These are phyloP conservation scores for Begonia masoniana DNA, from an alignment of 306 rosid species.

Conservation along the genomic window DNA sequence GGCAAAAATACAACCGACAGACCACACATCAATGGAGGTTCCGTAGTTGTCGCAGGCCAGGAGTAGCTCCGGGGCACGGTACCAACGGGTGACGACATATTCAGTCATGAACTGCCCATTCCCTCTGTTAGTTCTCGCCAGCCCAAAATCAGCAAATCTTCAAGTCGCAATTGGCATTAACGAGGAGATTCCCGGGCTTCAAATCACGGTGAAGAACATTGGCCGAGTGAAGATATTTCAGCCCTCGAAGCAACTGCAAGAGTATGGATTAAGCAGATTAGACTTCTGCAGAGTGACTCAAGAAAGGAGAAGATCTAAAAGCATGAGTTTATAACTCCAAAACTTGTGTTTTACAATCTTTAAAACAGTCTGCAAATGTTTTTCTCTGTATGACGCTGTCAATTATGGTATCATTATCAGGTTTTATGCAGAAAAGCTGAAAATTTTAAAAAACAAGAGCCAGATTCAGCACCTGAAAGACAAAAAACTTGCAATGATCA, in stretches of 20 bases:
- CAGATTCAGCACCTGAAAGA: slow-evolving; percentile 46
- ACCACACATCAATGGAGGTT: no score
- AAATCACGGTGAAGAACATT: slow-evolving; percentile 41
- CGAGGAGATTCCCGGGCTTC: slow-evolving; percentile 79
- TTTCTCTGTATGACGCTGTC: no score
- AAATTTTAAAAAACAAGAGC: no score
- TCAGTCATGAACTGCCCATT: slow-evolving; percentile 41
- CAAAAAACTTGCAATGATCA: slow-evolving; percentile 62
- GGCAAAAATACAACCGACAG: no score
- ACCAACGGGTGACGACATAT: slow-evolving; percentile 80
- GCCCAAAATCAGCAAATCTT: slow-evolving; percentile 53
- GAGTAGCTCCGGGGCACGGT: slow-evolving; percentile 79
- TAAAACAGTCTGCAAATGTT: no score
- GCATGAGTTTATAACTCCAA: no score
- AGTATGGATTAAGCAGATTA: slow-evolving; percentile 4
- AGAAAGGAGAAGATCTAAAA: no score
- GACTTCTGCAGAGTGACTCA: no score
- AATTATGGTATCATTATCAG: no score
- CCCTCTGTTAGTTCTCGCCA: slow-evolving; percentile 54
- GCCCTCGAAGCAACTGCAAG: slow-evolving; percentile 18
- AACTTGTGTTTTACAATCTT: no score
- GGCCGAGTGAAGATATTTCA: no score
- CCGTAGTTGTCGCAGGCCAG: slow-evolving; percentile 59
- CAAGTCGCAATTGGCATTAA: slow-evolving; percentile 49
- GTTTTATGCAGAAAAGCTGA: no score